Evolutionary conservation across 345 rosid species (phyloP).

Genomic region (Citrus australasica): DNA sequence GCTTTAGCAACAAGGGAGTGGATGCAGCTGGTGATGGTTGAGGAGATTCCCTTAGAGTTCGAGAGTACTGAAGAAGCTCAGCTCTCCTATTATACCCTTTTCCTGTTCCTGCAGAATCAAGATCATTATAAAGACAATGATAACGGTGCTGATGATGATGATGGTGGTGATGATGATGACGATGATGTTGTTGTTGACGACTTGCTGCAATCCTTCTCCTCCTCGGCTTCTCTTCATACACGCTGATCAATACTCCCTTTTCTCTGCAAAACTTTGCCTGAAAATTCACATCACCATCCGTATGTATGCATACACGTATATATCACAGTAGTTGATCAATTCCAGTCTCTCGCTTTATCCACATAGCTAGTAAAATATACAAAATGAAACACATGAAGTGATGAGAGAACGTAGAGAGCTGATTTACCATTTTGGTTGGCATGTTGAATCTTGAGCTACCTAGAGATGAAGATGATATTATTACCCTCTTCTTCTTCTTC

Average conservation of each 20-base stretch:
- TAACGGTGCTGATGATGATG: constrained; percentile 8
- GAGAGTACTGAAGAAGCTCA: constrained; percentile 45
- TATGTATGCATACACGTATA: neutral
- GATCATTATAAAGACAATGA: constrained; percentile 3
- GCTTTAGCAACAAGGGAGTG: constrained; percentile 11
- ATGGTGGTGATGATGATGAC: neutral
- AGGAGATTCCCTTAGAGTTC: constrained; percentile 33
- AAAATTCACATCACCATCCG: neutral
- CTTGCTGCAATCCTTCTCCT: constrained; percentile 8
- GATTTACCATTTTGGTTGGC: constrained; percentile 28
- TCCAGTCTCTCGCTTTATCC: neutral
- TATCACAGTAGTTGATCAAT: too few species aligned
- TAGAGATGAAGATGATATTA: neutral
- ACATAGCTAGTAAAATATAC: neutral
- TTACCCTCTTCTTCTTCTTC: neutral
- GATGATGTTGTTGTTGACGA: neutral
- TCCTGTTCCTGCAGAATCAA: constrained; percentile 13
- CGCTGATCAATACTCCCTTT: constrained; percentile 33
- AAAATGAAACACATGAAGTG: neutral
- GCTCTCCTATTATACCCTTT: constrained; percentile 42
- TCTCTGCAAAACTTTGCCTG: constrained; percentile 36
- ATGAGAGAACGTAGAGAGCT: neutral
- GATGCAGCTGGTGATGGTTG: constrained; percentile 7
- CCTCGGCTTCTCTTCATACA: constrained; percentile 42
- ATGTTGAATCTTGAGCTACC: neutral